Evolutionary conservation across 2,329 filamentous ascomycete species (phyloP), one percentile per base, ranked within the genome.

Genomic region (Colletotrichum chrysophilum): DNA sequence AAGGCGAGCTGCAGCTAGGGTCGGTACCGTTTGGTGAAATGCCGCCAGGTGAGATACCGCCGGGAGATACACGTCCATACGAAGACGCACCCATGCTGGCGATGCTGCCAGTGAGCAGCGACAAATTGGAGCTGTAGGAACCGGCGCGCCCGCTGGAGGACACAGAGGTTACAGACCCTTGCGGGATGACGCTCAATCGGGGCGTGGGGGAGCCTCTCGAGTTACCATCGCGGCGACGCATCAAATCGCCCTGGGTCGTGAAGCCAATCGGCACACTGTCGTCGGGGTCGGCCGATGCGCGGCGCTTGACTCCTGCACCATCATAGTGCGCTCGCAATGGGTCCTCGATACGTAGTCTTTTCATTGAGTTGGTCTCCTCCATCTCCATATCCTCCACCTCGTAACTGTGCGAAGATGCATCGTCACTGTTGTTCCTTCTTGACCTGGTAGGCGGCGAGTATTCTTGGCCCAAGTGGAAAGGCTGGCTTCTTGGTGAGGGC

Each of bases 161-260:
- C 4, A 88, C 79, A 1, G 88, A 86, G 5, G 88, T 86, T 16
- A 88, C 79, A 14, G 86, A 87, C 64, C 85, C 85, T 38, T 89
- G 87, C 7, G 87, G 84, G 28, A 88, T 86, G 4, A 86, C 83
- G 9, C 86, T 84, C 7, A 91, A 84, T 8, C 90, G 85, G 16
- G 89, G 87, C 2, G 87, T 88, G 1, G 90, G 90, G 4, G 90
- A 91, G 7, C 87, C 86, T n/a, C 90, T 87, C 4, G 87, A 86
- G 10, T 83, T 82, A 8, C 85, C 81, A 9, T 91, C 89, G 14
- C 89, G 87, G 67, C 89, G 88, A 72, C 89, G 87, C 56, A 87
- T 78, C 72, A 86, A 79, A 43, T 90, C 89, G 62, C 83, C 84
- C 32, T 86, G 85, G 34, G 84, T 82, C 8, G 74, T 76, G 28